Conservation (phyloP, 441 rosid genomes). For the Metrosideros polymorpha region DNA sequence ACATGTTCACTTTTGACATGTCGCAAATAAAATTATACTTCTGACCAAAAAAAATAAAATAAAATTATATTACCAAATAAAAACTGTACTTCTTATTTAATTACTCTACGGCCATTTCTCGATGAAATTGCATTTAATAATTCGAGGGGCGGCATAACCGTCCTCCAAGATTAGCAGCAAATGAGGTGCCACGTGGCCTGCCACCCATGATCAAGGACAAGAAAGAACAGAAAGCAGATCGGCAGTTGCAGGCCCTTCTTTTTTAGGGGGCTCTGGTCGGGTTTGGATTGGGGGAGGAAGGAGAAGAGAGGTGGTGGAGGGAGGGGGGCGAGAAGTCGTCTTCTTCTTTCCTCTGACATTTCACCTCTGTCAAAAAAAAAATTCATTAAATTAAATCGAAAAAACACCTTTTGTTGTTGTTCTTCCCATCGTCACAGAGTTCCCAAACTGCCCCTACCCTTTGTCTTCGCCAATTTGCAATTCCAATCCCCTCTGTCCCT, state of each 20-base stretch:
- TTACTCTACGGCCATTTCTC: too few species aligned
- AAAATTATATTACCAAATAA: too few species aligned
- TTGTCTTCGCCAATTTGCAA: background rate
- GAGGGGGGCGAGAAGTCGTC: constrained; percentile 8
- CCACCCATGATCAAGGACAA: background rate
- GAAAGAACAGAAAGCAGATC: constrained; percentile 12
- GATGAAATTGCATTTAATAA: background rate
- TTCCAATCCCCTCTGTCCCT: background rate
- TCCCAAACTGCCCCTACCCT: background rate
- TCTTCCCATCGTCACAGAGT: background rate
- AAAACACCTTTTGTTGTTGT: background rate
- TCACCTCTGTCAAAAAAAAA: constrained; percentile 1
- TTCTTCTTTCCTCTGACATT: constrained; percentile 22
- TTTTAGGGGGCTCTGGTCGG: constrained; percentile 1
- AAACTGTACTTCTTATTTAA: too few species aligned
- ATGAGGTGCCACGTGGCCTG: constrained; percentile 18
- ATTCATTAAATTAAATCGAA: background rate
- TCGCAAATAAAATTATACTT: too few species aligned
- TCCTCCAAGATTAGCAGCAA: background rate
- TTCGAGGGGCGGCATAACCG: constrained; percentile 4
- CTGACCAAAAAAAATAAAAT: too few species aligned
- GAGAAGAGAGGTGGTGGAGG: background rate
- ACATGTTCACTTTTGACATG: too few species aligned
- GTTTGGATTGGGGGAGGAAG: background rate
- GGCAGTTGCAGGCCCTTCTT: constrained; percentile 20